These are phyloP conservation scores for Cladosporium sp. DNA, from an alignment of 2,329 filamentous ascomycete genomes.

Conservation along the genomic window DNA sequence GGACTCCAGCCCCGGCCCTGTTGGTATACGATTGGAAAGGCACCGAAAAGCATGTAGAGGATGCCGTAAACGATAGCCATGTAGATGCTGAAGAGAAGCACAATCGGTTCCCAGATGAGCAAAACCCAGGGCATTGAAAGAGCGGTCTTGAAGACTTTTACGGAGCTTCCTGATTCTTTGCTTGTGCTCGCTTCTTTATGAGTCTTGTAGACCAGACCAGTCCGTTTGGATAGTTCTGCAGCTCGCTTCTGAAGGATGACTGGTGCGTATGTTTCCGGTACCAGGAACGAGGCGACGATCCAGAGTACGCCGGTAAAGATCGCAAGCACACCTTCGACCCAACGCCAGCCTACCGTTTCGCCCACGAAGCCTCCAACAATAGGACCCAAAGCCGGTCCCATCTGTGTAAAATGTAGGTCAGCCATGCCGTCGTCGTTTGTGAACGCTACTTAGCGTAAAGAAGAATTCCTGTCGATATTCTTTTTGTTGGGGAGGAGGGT, in stretches of 20 bases:
- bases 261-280: conserved; percentile 63
- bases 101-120: conserved; percentile 69
- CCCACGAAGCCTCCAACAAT: conserved; percentile 67
- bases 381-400: conserved; percentile 64
- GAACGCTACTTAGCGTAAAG: too few relatives aligned
- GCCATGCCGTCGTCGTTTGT: too few relatives aligned
- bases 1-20: conserved; percentile 58
- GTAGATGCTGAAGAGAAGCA: conserved; percentile 64
- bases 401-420: conserved; percentile 18
- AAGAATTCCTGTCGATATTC: too few relatives aligned
- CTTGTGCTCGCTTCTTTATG: conserved; percentile 40
- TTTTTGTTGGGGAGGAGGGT: too few relatives aligned
- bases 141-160: conserved; percentile 53
- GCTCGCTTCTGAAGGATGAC: conserved; percentile 57
- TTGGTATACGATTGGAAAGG: conserved; percentile 63
- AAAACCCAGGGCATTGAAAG: conserved; percentile 68
- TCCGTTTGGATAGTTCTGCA: conserved; percentile 49
- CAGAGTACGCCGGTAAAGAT: conserved; percentile 64
- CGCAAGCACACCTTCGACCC: conserved; percentile 64
- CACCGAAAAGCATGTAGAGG: conserved; percentile 52
- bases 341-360: conserved; percentile 64
- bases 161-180: conserved; percentile 38
- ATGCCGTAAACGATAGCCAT: conserved; percentile 60
- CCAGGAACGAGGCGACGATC: conserved; percentile 52
- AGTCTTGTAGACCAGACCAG: conserved; percentile 59